These are phyloP conservation scores for Xanthoconium separans DNA, from an alignment of 1,284 basidiomycete species.

Conservation along the genomic window DNA sequence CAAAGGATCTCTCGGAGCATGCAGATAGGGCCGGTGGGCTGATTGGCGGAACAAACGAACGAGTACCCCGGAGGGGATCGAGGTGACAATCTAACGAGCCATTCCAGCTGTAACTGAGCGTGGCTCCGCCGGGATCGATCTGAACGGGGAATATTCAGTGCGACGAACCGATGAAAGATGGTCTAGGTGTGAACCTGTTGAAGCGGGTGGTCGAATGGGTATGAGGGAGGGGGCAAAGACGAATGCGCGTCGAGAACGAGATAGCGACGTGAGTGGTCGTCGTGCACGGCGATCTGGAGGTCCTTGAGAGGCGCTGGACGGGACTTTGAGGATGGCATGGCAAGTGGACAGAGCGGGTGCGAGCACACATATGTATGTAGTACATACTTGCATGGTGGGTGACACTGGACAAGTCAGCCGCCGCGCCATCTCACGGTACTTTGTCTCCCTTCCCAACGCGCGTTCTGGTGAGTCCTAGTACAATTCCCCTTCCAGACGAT, in stretches of 20 bases:
- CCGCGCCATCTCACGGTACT: conserved; percentile 6
- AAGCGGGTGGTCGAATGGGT: conserved; percentile 7
- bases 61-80: background rate
- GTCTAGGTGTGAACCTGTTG: background rate
- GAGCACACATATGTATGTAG: too few relatives aligned
- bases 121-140: background rate
- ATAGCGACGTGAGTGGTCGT: conserved; percentile 9
- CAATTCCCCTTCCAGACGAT: conserved; percentile 24
- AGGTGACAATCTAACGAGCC: background rate
- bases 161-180: background rate
- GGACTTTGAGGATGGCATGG: conserved; percentile 15
- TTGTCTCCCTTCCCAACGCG: background rate
- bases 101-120: background rate
- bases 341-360: background rate
- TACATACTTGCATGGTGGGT: too few relatives aligned
- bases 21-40: conserved; percentile 12
- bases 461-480: conserved; percentile 21
- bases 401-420: conserved; percentile 21
- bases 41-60: conserved; percentile 19
- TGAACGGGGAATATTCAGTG: background rate
- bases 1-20: conserved; percentile 18
- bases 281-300: conserved; percentile 16
- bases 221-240: conserved; percentile 1
- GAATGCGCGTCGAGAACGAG: conserved; percentile 11
- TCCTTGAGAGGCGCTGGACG: conserved; percentile 15